Evolutionary conservation across 2,329 filamentous ascomycete species (phyloP).

Genomic region (Fusarium veterinarium): DNA sequence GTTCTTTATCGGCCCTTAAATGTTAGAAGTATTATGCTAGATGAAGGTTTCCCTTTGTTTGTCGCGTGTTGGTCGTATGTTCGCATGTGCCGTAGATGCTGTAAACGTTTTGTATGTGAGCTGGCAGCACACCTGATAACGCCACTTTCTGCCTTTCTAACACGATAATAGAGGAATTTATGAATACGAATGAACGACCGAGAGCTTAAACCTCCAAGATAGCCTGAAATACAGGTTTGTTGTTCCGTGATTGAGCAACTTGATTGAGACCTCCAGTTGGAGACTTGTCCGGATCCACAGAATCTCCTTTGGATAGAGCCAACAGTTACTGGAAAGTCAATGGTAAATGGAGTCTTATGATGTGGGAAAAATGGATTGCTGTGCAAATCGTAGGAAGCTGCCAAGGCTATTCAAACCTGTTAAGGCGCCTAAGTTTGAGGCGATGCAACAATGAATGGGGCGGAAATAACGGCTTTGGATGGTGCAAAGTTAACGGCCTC

Average conservation of each 20-base stretch:
- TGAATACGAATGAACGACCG: neutral
- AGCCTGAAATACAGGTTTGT: neutral
- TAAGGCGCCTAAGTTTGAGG: slow-evolving; percentile 26
- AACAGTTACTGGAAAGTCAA: neutral
- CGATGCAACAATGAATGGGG: slow-evolving; percentile 6
- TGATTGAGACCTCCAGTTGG: neutral
- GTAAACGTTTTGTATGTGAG: neutral
- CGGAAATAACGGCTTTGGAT: slow-evolving; percentile 10
- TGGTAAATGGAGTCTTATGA: neutral
- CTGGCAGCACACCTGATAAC: neutral
- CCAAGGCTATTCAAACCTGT: slow-evolving; percentile 16
- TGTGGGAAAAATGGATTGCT: slow-evolving; percentile 17
- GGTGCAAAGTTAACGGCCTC: slow-evolving; percentile 9
- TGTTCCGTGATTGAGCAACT: neutral
- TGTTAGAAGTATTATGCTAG: slow-evolving; percentile 10
- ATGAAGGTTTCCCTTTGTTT: slow-evolving; percentile 23
- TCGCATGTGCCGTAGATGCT: slow-evolving; percentile 6
- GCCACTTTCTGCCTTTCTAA: neutral
- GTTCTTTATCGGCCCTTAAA: slow-evolving; percentile 4
- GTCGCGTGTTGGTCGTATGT: slow-evolving; percentile 40
- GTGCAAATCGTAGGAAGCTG: slow-evolving; percentile 3
- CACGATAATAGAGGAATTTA: neutral
- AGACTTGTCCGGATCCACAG: neutral
- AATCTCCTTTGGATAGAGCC: neutral
- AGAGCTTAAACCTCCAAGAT: neutral